Percentiles rank a stretch among this genome's conserved stretches.
phyloP scores from a whole-genome alignment of 768 basidiomycete genomes.

The Lactarius psammicola region DNA sequence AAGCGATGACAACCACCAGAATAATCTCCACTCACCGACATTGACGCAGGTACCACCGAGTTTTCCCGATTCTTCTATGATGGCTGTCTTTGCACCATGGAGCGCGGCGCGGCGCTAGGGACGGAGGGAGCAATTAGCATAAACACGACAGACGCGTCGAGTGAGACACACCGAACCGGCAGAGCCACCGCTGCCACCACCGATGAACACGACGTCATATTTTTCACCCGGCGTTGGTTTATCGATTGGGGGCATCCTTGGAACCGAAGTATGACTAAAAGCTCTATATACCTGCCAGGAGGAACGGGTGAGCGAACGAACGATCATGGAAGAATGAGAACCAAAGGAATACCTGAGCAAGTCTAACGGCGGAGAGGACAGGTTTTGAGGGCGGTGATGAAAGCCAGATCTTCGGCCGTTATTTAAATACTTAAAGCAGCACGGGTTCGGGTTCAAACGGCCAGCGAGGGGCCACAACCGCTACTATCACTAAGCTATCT shows the following conservation, averaged over 20 bases:
- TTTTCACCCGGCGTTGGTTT: conserved; percentile 55
- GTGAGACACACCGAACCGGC: conserved; percentile 70
- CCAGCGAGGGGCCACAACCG: not conserved
- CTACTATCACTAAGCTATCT: not conserved
- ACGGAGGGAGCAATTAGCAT: conserved; percentile 8
- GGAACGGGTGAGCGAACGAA: not conserved
- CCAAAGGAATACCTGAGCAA: conserved; percentile 16
- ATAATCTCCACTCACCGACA: conserved; percentile 63
- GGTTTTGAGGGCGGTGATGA: conserved; percentile 7
- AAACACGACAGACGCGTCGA: not conserved
- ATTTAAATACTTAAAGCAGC: not conserved
- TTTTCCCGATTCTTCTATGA: conserved; percentile 71
- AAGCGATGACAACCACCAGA: too few relatives aligned
- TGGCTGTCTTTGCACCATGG: conserved; percentile 91
- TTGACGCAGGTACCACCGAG: conserved; percentile 98
- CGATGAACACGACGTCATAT: conserved; percentile 86
- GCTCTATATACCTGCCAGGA: conserved; percentile 46
- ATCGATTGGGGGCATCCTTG: conserved; percentile 71
- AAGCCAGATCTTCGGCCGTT: conserved; percentile 13
- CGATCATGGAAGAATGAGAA: not conserved
- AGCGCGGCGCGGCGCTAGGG: conserved; percentile 81
- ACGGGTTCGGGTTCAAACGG: not conserved
- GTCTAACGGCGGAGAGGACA: conserved; percentile 15
- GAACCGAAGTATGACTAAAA: conserved; percentile 39
- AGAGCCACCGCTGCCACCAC: conserved; percentile 92